Evolutionary conservation across 192 early-diverging fungal species (phyloP), one percentile per base, ranked within the genome.

Genomic region (Lunasporangiospora selenospora): DNA sequence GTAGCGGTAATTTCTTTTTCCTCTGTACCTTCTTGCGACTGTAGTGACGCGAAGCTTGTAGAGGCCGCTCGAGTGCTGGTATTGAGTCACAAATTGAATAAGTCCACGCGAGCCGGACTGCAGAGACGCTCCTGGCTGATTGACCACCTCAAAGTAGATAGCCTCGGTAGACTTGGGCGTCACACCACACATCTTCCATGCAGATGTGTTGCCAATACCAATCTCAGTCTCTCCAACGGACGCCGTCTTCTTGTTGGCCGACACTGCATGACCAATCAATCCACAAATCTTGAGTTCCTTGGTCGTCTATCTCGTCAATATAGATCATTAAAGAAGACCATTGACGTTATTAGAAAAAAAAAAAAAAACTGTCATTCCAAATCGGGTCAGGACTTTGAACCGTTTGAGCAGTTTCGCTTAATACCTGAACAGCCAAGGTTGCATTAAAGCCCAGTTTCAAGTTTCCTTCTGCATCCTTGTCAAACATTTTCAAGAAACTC

Each of bases 371-470:
- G 24, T 50, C 3, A 23, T 18, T 33, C 19, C 30, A n/a, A 8
- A 47, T 4, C 44, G 37, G 18, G 11, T 24, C 5, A 31, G 12
- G 15, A 29, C 23, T 47, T 8, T 24, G 13, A 8, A 13, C 11
- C 23, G 15, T 27, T 23, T 26, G 10, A 34, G 18, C 38, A 19
- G 18, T 6, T 16, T 9, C 26, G 29, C 21, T 19, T 45, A 24
- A 55, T 83, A 92, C 90, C 83, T 94, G 93, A 26, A 99, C 98
- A 78, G 98, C 98, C 31, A 99, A 64, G 9, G 91, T 93, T 7
- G 95, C 98, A 67, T 99, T 99, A 83, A 98, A 99, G 11, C 92
- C 98, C 92, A 98, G 95, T 67, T 90, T 87, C 77, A 99, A 81
- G 54, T 89, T 83, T 7, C 92, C 95, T 53, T 92, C 85, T n/a